phyloP scores from a whole-genome alignment of 768 basidiomycete genomes.

The Mycena latifolia region DNA sequence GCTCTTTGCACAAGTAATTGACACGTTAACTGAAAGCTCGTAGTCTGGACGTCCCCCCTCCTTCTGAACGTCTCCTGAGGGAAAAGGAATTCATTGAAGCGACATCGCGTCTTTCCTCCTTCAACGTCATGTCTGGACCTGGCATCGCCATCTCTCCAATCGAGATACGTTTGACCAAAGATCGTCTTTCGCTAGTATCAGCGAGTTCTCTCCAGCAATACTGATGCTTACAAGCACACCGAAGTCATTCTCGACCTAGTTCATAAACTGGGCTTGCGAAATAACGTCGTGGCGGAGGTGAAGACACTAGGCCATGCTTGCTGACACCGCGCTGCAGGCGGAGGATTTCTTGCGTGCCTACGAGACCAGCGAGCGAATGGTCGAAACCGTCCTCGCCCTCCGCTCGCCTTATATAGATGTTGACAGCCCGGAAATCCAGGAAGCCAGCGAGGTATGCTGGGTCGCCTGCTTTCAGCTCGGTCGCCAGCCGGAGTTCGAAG shows the following conservation, averaged over 20 bases:
- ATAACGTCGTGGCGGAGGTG: constrained; percentile 81
- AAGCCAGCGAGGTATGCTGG: constrained; percentile 90
- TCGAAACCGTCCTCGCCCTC: constrained; percentile 68
- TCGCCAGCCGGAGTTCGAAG: constrained; percentile 80
- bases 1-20: neutral
- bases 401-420: constrained; percentile 46
- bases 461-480: constrained; percentile 91
- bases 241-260: constrained; percentile 93
- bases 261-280: constrained; percentile 86
- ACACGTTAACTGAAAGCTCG: constrained; percentile 15
- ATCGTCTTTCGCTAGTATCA: constrained; percentile 89
- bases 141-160: constrained; percentile 88
- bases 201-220: constrained; percentile 87
- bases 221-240: constrained; percentile 91
- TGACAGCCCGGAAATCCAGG: constrained; percentile 59
- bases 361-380: constrained; percentile 79
- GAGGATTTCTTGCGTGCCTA: constrained; percentile 85
- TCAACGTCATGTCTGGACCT: constrained; percentile 81
- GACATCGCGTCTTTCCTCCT: constrained; percentile 94
- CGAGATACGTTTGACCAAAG: constrained; percentile 92
- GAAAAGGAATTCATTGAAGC: constrained; percentile 98
- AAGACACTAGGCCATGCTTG: constrained; percentile 92
- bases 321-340: constrained; percentile 85
- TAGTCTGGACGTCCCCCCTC: constrained; percentile 82
- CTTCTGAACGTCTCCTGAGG: constrained; percentile 68